A percentile compares a stretch with the other conserved stretches of the same genome.
phyloP scores from a whole-genome alignment of 495 filamentous ascomycete genomes.

The Penicillium odoratum region DNA sequence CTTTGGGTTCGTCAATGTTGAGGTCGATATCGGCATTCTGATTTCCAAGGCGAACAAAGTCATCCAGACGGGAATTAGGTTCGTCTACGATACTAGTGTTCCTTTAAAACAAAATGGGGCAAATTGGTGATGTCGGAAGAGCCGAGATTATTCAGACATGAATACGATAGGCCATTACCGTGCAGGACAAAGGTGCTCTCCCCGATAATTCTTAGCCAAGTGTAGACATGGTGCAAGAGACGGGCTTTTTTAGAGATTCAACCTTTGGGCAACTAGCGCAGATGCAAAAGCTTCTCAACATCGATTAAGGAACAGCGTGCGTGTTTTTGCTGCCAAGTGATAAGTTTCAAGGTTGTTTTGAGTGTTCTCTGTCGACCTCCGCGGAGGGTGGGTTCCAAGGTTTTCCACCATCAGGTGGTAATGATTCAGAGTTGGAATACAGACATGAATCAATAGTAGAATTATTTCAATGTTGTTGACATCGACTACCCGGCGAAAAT shows the following conservation, averaged over 20 bases:
- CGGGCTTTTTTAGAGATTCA: constrained; percentile 38
- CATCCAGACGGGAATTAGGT: constrained; percentile 29
- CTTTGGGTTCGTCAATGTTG: constrained; percentile 39
- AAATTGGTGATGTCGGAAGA: constrained; percentile 13
- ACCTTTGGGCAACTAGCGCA: constrained; percentile 32
- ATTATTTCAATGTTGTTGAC: too few species aligned
- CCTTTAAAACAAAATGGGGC: not conserved
- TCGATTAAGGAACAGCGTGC: constrained; percentile 38
- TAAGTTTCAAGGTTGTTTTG: too few species aligned
- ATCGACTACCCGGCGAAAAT: too few species aligned
- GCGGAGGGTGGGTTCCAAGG: too few species aligned
- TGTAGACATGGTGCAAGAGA: constrained; percentile 37
- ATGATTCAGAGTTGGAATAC: too few species aligned
- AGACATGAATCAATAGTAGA: too few species aligned
- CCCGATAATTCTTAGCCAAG: constrained; percentile 36
- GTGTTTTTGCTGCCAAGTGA: constrained; percentile 29
- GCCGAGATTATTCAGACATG: constrained; percentile 28
- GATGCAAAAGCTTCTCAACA: constrained; percentile 32
- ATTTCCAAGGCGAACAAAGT: constrained; percentile 34
- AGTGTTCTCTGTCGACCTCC: too few species aligned
- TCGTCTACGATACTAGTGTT: constrained; percentile 8
- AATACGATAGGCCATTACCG: constrained; percentile 28
- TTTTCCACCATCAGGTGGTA: too few species aligned
- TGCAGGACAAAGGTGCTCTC: constrained; percentile 40
- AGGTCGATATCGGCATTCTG: constrained; percentile 34